phyloP scores from a whole-genome alignment of 495 filamentous ascomycete genomes.

The Neurospora sp. region DNA sequence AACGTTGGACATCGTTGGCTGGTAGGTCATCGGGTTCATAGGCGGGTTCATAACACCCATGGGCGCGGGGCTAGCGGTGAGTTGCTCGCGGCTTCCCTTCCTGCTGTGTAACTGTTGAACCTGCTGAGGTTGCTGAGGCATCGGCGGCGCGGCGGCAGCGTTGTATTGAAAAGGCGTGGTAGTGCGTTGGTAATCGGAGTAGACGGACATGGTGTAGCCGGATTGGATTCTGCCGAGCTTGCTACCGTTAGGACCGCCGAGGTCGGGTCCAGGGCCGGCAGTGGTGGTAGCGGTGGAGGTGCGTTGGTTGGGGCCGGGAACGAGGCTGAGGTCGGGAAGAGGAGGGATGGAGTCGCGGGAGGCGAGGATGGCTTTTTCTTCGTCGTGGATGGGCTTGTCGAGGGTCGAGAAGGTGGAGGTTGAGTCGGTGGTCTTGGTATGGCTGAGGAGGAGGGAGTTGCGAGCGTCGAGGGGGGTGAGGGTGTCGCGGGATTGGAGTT shows the following conservation, averaged over 20 bases:
- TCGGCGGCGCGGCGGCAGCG: neutral
- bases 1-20: neutral
- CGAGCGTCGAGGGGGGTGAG: constrained; percentile 84
- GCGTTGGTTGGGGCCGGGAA: neutral
- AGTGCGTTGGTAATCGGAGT: neutral
- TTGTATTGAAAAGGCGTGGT: neutral
- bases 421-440: constrained; percentile 14
- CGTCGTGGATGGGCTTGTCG: constrained; percentile 19
- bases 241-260: neutral
- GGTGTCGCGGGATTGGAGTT: constrained; percentile 71
- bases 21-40: neutral
- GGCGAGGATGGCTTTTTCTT: constrained; percentile 8
- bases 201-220: neutral
- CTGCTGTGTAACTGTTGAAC: neutral
- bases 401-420: constrained; percentile 22
- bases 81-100: neutral
- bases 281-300: neutral
- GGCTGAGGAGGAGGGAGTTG: constrained; percentile 72
- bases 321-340: neutral
- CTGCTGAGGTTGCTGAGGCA: neutral
- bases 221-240: neutral
- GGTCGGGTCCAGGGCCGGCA: too few relatives aligned
- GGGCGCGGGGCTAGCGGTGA: neutral
- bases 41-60: neutral
- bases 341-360: neutral